Percentiles rank a stretch among this genome's conserved stretches.
phyloP scores from a whole-genome alignment of 495 filamentous ascomycete genomes.

The Gamarada debralockiae region DNA sequence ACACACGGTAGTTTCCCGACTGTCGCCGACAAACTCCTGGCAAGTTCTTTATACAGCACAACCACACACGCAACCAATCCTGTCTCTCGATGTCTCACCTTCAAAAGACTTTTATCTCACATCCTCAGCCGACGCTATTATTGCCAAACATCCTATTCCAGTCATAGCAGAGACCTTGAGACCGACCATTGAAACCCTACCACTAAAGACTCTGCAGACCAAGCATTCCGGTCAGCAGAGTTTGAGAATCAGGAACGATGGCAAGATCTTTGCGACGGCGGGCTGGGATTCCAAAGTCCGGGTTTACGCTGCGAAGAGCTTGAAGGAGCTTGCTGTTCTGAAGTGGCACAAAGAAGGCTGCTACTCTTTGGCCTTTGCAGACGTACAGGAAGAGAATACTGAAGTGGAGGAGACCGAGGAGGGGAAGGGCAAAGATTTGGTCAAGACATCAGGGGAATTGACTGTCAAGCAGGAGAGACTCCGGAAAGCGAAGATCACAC shows the following conservation, averaged over 20 bases:
- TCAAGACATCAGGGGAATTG: neutral
- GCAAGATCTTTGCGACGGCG: slow-evolving; percentile 80
- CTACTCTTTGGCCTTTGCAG: slow-evolving; percentile 80
- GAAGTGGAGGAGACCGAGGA: slow-evolving; percentile 3
- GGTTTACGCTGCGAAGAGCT: slow-evolving; percentile 74
- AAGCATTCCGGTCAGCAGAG: slow-evolving; percentile 89
- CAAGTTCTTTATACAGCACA: slow-evolving; percentile 59
- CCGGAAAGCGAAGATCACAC: slow-evolving; percentile 60
- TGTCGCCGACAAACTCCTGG: slow-evolving; percentile 37
- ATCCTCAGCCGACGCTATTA: slow-evolving; percentile 68
- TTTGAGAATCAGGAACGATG: slow-evolving; percentile 73
- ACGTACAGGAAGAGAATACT: slow-evolving; percentile 22
- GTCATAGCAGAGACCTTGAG: neutral
- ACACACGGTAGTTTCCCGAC: slow-evolving; percentile 52
- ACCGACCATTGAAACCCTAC: slow-evolving; percentile 16
- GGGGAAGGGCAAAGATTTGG: neutral
- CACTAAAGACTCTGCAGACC: slow-evolving; percentile 63
- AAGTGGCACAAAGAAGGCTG: slow-evolving; percentile 94
- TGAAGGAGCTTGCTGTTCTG: slow-evolving; percentile 88
- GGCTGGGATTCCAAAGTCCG: slow-evolving; percentile 85
- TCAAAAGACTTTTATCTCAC: slow-evolving; percentile 55
- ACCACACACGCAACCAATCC: slow-evolving; percentile 77
- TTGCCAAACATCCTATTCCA: slow-evolving; percentile 38
- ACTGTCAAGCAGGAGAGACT: slow-evolving; percentile 59
- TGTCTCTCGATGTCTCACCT: slow-evolving; percentile 69